Evolutionary conservation across 1,139 yeast genomes (phyloP).

Genomic region (Hyphopichia fennica): DNA sequence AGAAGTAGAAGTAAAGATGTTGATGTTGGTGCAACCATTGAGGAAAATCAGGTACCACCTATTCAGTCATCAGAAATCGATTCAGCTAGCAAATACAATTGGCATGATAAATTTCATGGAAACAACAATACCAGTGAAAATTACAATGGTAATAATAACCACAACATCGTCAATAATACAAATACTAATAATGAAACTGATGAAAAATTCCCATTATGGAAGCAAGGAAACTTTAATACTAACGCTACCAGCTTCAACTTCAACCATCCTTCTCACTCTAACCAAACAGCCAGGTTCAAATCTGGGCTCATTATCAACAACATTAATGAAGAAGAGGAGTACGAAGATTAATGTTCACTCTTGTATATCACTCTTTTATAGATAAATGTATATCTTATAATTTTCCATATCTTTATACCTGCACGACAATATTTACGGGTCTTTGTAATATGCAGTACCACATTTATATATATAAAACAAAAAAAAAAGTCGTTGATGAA

Average conservation of each 20-base stretch:
- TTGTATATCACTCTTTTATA: not conserved
- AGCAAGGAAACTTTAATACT: not conserved
- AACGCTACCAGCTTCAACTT: not conserved
- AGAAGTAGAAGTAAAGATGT: not conserved
- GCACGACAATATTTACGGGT: not conserved
- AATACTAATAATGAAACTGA: not conserved
- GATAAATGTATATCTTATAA: too few relatives aligned
- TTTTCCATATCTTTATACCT: too few relatives aligned
- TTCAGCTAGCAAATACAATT: not conserved
- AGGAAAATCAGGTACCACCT: conserved; percentile 6
- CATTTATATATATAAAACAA: not conserved
- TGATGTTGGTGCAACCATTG: conserved; percentile 1
- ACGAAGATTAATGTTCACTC: conserved; percentile 14
- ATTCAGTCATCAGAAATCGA: conserved; percentile 10
- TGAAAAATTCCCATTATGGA: conserved; percentile 1
- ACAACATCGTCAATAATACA: not conserved
- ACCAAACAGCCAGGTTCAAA: not conserved
- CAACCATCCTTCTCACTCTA: not conserved
- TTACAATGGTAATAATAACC: too few relatives aligned
- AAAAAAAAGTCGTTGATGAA: not conserved
- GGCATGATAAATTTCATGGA: not conserved
- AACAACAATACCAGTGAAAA: not conserved
- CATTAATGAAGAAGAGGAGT: conserved; percentile 22
- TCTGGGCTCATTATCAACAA: conserved; percentile 1
- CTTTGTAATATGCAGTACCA: not conserved